These are phyloP conservation scores for Fistulinella prunicolor DNA, from an alignment of 768 basidiomycete species.

Conservation along the genomic window DNA sequence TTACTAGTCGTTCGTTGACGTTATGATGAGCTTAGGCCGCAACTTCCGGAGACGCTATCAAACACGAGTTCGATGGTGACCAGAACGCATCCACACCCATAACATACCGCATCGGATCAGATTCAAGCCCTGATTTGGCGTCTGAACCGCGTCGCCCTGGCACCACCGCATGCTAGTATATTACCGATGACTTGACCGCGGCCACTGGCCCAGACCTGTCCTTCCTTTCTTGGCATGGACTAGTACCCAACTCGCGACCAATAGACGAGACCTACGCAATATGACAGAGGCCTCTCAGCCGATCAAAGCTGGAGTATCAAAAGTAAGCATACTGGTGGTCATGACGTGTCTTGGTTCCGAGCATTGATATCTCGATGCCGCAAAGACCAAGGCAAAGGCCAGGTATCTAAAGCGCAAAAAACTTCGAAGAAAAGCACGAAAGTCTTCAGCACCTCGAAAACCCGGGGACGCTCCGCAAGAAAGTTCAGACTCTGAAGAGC, in stretches of 20 bases:
- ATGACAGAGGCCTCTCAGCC: slow-evolving; percentile 12
- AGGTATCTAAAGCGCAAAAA: slow-evolving; percentile 74
- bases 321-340: slow-evolving; percentile 16
- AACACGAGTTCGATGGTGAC: too few relatives aligned
- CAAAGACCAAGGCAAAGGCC: slow-evolving; percentile 69
- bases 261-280: too few relatives aligned
- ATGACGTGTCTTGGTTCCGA: neutral
- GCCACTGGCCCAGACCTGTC: neutral
- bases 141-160: too few relatives aligned
- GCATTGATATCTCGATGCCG: slow-evolving; percentile 29
- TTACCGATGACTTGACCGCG: too few relatives aligned
- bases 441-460: slow-evolving; percentile 28
- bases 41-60: too few relatives aligned
- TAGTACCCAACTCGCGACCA: too few relatives aligned
- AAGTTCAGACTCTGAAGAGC: slow-evolving; percentile 19
- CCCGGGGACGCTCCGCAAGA: slow-evolving; percentile 20
- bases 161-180: too few relatives aligned
- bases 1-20: slow-evolving; percentile 8
- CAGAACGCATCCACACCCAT: too few relatives aligned
- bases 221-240: slow-evolving; percentile 6
- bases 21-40: neutral
- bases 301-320: slow-evolving; percentile 7
- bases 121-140: too few relatives aligned
- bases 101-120: too few relatives aligned
- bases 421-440: slow-evolving; percentile 55